Evolutionary conservation across 1,139 yeast genomes (phyloP), one percentile per base, ranked within the genome.

Genomic region (Yamadazyma conglobata): DNA sequence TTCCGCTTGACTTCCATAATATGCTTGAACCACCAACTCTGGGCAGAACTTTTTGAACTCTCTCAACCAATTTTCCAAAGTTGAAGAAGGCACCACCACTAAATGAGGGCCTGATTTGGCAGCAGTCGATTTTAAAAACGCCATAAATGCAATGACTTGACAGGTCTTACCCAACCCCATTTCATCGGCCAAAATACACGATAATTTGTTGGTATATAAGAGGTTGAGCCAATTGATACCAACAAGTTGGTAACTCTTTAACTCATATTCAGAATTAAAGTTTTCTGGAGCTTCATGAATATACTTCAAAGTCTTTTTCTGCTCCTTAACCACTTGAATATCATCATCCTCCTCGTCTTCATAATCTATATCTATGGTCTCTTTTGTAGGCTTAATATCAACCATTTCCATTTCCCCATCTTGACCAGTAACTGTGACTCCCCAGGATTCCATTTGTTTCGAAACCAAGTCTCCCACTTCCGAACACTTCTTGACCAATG

Each of bases 161-260:
- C 95, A 84, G 0, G 97, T 91, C 54, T 91, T 91, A 35, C 98
- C 98, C 31, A 91, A 65, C 9, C 97, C 97, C 97, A 89, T 88
- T 56, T 91, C 99, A 59, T 91, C 99, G 0, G 98, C 99, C 29
- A 91, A 65, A 36, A 91, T 91, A 60, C 98, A 89, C 6, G 96
- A 87, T 35, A 91, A 66, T 15, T 77, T 73, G 48, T 84, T 77
- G 37, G 75, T 77, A 55, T 89, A 91, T 22, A 93, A 65, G 33
- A 91, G 57, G 42, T 81, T 73, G 33, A 93, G 65, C 99, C 99
- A 93, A 54, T 91, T 91, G 33, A 93, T 64, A 30, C 99, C 99
- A 12, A 91, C 95, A 48, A 88, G 91, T 62, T 91, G 98, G 54
- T 91, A 91, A 48, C 78, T 80, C 50, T 91, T 91, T 46, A 91